A percentile compares a stretch with the other conserved stretches of the same genome.
phyloP scores from a whole-genome alignment of 2,329 filamentous ascomycete genomes.

The Lachnellula occidentalis region DNA sequence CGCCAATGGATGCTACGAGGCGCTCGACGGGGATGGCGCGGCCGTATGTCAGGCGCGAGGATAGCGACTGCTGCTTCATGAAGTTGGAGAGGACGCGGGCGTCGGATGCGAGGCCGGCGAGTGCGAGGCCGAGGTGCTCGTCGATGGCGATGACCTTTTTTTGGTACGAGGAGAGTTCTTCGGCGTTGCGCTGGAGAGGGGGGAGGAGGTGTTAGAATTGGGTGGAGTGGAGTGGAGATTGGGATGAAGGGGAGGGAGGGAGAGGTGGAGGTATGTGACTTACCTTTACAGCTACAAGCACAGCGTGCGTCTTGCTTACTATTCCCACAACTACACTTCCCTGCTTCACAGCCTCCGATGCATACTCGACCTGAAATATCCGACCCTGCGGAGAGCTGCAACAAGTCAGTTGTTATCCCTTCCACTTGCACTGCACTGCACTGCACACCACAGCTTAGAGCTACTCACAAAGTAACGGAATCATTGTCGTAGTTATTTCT shows the following conservation, averaged over 20 bases:
- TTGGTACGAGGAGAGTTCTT: conserved; percentile 99
- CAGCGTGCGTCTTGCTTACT: conserved; percentile 95
- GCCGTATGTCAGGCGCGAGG: conserved; percentile 91
- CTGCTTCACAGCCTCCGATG: conserved; percentile 97
- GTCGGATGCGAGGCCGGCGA: conserved; percentile 94
- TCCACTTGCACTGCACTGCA: too few relatives aligned
- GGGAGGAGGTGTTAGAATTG: not conserved
- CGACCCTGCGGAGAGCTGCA: conserved; percentile 92
- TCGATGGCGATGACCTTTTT: conserved; percentile 98
- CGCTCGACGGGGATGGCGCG: conserved; percentile 86
- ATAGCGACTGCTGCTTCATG: conserved; percentile 98
- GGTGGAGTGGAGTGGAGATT: not conserved
- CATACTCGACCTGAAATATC: conserved; percentile 99
- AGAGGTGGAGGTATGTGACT: conserved; percentile 25
- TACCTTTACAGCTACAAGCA: conserved; percentile 97
- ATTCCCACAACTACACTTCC: conserved; percentile 96
- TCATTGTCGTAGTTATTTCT: conserved; percentile 99
- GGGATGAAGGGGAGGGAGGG: not conserved
- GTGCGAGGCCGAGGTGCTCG: conserved; percentile 89
- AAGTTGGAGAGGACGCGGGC: conserved; percentile 99
- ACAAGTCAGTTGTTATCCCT: conserved; percentile 22
- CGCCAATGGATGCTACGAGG: conserved; percentile 86
- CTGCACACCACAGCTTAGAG: not conserved
- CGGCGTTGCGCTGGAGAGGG: conserved; percentile 75
- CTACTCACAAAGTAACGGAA: conserved; percentile 91